Conservation (phyloP, 2,329 filamentous ascomycete genomes). For the Exophiala phaeomuriformis region DNA sequence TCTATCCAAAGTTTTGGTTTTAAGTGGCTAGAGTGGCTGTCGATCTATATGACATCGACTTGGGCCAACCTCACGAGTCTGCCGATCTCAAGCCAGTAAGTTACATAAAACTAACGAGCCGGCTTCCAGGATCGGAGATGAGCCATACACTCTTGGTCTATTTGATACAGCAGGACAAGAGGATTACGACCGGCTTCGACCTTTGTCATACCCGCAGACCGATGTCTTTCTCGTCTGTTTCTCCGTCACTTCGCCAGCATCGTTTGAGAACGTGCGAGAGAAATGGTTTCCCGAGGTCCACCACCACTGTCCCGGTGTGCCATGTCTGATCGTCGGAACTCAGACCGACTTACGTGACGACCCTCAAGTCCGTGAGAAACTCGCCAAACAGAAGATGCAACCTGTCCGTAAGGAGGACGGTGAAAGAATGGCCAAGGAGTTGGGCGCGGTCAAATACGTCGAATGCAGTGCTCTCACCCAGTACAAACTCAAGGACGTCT, state of each 20-base stretch:
- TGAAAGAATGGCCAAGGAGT: slow-evolving; percentile 90
- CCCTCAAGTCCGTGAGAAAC: slow-evolving; percentile 76
- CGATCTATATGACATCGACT: not conserved
- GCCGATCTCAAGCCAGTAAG: not conserved
- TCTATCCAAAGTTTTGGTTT: not conserved
- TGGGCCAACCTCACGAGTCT: not conserved
- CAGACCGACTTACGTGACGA: slow-evolving; percentile 96
- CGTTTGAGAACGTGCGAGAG: slow-evolving; percentile 97
- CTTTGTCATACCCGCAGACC: slow-evolving; percentile 94
- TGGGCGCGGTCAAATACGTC: slow-evolving; percentile 97
- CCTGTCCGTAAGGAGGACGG: slow-evolving; percentile 89
- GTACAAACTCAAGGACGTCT: slow-evolving; percentile 98
- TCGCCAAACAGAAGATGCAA: slow-evolving; percentile 91
- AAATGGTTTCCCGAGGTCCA: slow-evolving; percentile 99
- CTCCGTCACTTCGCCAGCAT: slow-evolving; percentile 92
- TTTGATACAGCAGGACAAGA: slow-evolving; percentile 99
- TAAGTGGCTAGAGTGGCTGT: not conserved
- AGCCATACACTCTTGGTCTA: slow-evolving; percentile 92
- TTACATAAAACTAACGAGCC: slow-evolving; percentile 11
- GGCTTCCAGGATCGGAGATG: slow-evolving; percentile 80
- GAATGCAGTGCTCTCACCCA: slow-evolving; percentile 97
- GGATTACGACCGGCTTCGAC: slow-evolving; percentile 96
- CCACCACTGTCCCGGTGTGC: slow-evolving; percentile 95
- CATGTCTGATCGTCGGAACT: slow-evolving; percentile 94
- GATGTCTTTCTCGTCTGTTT: slow-evolving; percentile 99